Conservation (phyloP, 257 asterid genomes). For the Misopates orontium region DNA sequence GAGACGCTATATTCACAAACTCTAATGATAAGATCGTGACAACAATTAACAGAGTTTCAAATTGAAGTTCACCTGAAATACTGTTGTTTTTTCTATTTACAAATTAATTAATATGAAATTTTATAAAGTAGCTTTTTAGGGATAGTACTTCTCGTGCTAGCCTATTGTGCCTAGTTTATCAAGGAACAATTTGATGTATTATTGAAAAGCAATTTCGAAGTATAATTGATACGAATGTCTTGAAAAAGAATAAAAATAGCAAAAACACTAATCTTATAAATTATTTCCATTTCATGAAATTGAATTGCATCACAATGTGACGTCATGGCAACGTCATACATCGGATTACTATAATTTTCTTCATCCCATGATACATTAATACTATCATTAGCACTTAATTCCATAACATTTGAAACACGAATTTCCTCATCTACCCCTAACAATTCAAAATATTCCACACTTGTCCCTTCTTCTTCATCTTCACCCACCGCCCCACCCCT, state of each 20-base stretch:
- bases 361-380: background rate
- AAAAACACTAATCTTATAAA: background rate
- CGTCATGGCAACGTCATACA: constrained; percentile 8
- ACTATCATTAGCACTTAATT: constrained; percentile 4
- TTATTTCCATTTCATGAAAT: background rate
- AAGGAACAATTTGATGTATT: background rate
- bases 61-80: too few species aligned
- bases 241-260: too few species aligned
- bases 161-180: too few species aligned
- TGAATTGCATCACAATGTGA: background rate
- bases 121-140: too few species aligned
- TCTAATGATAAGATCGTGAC: too few species aligned
- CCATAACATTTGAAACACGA: background rate
- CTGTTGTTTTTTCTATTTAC: too few species aligned
- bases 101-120: too few species aligned
- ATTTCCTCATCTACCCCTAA: constrained; percentile 19
- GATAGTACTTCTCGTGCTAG: too few species aligned
- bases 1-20: background rate
- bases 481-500: constrained; percentile 20
- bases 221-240: too few species aligned
- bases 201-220: background rate
- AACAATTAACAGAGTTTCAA: too few species aligned
- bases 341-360: background rate
- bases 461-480: constrained; percentile 32
- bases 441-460: constrained; percentile 20